Evolutionary conservation across 2,329 filamentous ascomycete species (phyloP).

Genomic region (Fusarium sp.): DNA sequence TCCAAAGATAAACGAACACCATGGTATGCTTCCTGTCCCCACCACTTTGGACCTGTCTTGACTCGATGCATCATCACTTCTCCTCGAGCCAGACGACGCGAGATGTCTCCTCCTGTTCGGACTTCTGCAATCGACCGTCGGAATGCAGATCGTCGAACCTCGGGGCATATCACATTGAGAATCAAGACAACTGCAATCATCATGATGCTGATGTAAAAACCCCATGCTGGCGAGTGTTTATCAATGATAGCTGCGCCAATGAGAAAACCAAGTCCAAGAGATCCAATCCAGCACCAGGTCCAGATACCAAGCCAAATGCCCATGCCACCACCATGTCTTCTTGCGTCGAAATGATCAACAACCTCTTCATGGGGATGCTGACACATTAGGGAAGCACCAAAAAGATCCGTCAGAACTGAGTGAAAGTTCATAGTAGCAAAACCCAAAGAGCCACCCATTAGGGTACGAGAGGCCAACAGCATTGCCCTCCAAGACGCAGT

Average conservation of each 20-base stretch:
- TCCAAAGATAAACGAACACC: slow-evolving; percentile 72
- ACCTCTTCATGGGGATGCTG: slow-evolving; percentile 77
- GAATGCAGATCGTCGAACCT: slow-evolving; percentile 75
- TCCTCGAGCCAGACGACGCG: slow-evolving; percentile 71
- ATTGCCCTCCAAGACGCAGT: slow-evolving; percentile 65
- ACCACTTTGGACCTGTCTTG: slow-evolving; percentile 77
- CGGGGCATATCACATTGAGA: slow-evolving; percentile 76
- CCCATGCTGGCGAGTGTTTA: slow-evolving; percentile 72
- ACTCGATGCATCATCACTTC: slow-evolving; percentile 81
- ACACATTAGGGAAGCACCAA: slow-evolving; percentile 79
- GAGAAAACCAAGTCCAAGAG: slow-evolving; percentile 76
- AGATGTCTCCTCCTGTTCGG: slow-evolving; percentile 61
- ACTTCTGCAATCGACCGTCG: slow-evolving; percentile 75
- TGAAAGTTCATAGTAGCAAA: slow-evolving; percentile 83
- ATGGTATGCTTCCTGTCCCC: slow-evolving; percentile 80
- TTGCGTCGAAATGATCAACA: slow-evolving; percentile 72
- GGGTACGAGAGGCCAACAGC: slow-evolving; percentile 69
- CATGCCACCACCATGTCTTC: slow-evolving; percentile 80
- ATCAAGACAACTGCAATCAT: slow-evolving; percentile 72
- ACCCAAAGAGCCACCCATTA: slow-evolving; percentile 76
- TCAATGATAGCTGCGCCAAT: slow-evolving; percentile 77
- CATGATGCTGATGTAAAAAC: slow-evolving; percentile 78
- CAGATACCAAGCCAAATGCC: slow-evolving; percentile 83
- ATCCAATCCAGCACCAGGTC: slow-evolving; percentile 81
- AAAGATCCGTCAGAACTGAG: slow-evolving; percentile 76